Percentiles rank a stretch among this genome's conserved stretches.
Conservation (phyloP, 1,284 basidiomycete species). For the Neolentinus lepideus region DNA sequence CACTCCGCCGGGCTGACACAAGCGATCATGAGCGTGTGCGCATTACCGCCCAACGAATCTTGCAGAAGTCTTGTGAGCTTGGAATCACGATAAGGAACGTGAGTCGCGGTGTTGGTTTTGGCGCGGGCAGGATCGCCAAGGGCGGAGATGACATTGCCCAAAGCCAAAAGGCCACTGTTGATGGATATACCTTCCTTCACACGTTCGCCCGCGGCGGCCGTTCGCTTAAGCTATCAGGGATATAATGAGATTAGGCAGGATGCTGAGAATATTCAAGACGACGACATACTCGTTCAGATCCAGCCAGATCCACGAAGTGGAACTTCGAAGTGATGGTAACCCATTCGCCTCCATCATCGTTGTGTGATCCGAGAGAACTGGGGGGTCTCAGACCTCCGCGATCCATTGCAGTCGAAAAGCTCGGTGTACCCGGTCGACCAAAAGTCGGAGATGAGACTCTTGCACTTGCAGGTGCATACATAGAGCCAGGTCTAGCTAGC, state of each 20-base stretch:
- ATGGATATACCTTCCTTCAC: constrained; percentile 97
- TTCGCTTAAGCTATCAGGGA: constrained; percentile 72
- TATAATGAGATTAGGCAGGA: constrained; percentile 12
- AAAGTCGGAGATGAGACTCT: constrained; percentile 69
- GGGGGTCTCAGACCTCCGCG: constrained; percentile 67
- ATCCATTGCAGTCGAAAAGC: constrained; percentile 65
- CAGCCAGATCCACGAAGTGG: constrained; percentile 97
- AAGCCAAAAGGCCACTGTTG: constrained; percentile 92
- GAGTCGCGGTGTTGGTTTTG: constrained; percentile 69
- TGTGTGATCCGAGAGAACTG: constrained; percentile 58
- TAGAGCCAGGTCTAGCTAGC: constrained; percentile 69
- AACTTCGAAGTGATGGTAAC: constrained; percentile 92
- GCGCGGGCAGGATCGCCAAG: constrained; percentile 88
- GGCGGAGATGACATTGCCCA: constrained; percentile 98
- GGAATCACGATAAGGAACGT: constrained; percentile 96
- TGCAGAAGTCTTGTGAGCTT: constrained; percentile 92
- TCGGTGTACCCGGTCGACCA: constrained; percentile 68
- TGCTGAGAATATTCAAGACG: constrained; percentile 8
- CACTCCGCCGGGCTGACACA: constrained; percentile 95
- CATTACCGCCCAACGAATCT: constrained; percentile 98
- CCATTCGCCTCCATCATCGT: constrained; percentile 74
- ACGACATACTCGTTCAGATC: constrained; percentile 80
- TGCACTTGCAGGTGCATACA: constrained; percentile 35
- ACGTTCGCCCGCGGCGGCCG: constrained; percentile 88
- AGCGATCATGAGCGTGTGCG: constrained; percentile 98